A percentile compares a stretch with the other conserved stretches of the same genome.
Evolutionary conservation across 371 early-diverging fungal species (phyloP).

Genomic region (Aphelidium insulamus): DNA sequence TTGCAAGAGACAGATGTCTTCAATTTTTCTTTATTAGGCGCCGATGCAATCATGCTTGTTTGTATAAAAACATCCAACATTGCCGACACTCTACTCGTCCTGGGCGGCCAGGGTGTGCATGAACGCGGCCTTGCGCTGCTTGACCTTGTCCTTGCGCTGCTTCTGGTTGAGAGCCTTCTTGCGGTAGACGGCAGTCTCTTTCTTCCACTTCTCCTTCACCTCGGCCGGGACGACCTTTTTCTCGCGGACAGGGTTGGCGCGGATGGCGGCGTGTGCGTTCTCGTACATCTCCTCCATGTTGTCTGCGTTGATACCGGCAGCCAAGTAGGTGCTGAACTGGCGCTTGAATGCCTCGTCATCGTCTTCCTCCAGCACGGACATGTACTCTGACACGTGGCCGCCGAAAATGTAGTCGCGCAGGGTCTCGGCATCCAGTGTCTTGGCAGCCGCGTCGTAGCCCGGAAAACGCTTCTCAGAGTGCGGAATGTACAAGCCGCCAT

Average conservation of each 20-base stretch:
- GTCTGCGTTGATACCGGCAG: slow-evolving; percentile 73
- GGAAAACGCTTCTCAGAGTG: slow-evolving; percentile 97
- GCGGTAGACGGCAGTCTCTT: slow-evolving; percentile 27
- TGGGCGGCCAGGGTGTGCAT: too few species aligned
- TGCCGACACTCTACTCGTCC: too few species aligned
- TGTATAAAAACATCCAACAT: too few species aligned
- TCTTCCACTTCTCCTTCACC: slow-evolving; percentile 24
- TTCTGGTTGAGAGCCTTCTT: slow-evolving; percentile 54
- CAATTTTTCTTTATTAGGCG: too few species aligned
- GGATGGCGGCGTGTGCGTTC: slow-evolving; percentile 83
- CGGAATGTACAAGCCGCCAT: slow-evolving; percentile 97
- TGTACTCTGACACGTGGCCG: slow-evolving; percentile 95
- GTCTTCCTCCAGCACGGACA: slow-evolving; percentile 92
- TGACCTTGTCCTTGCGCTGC: slow-evolving; percentile 67
- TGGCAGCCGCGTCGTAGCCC: slow-evolving; percentile 79
- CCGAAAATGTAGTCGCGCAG: slow-evolving; percentile 97
- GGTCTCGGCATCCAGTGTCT: slow-evolving; percentile 81
- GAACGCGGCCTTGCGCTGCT: slow-evolving; percentile 75
- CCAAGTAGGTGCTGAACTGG: slow-evolving; percentile 92
- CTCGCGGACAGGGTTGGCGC: slow-evolving; percentile 56
- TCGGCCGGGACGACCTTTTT: slow-evolving; percentile 40
- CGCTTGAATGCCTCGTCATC: slow-evolving; percentile 94
- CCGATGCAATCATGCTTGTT: too few species aligned
- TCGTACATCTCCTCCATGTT: slow-evolving; percentile 89
- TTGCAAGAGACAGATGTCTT: too few species aligned